Evolutionary conservation across 495 filamentous ascomycete genomes (phyloP).

Genomic region (Apodospora peruviana): DNA sequence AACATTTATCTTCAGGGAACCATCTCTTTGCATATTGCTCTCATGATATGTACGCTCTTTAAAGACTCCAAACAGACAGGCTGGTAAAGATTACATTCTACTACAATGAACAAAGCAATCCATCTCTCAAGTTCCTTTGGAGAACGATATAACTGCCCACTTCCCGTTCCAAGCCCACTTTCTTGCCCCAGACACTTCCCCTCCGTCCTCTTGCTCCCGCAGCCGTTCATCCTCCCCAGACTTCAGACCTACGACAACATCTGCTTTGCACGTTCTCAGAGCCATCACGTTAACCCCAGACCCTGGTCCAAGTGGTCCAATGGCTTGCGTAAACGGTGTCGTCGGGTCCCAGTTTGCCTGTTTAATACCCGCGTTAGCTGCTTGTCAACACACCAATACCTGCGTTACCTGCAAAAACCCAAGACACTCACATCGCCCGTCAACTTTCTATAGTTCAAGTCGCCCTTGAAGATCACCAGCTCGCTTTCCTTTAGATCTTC

Average conservation of each 20-base stretch:
- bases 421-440: constrained; percentile 67
- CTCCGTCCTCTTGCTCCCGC: constrained; percentile 58
- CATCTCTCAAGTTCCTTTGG: constrained; percentile 28
- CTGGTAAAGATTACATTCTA: too few species aligned
- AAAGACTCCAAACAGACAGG: too few species aligned
- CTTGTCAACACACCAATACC: neutral
- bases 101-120: too few species aligned
- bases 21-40: too few species aligned
- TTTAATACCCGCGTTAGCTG: neutral
- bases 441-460: constrained; percentile 91
- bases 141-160: constrained; percentile 93
- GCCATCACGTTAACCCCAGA: constrained; percentile 78
- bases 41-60: too few species aligned
- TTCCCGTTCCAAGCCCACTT: constrained; percentile 98
- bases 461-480: constrained; percentile 94
- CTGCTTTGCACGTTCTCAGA: constrained; percentile 91
- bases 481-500: constrained; percentile 79
- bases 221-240: constrained; percentile 77
- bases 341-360: constrained; percentile 82
- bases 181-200: constrained; percentile 61
- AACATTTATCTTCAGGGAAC: too few species aligned
- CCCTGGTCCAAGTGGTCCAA: constrained; percentile 76
- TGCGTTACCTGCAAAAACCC: neutral
- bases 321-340: constrained; percentile 77
- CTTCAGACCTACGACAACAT: constrained; percentile 85